Evolutionary conservation across 1,139 yeast species (phyloP), one percentile per base, ranked within the genome.

Genomic region (Groenewaldozyma sp.): DNA sequence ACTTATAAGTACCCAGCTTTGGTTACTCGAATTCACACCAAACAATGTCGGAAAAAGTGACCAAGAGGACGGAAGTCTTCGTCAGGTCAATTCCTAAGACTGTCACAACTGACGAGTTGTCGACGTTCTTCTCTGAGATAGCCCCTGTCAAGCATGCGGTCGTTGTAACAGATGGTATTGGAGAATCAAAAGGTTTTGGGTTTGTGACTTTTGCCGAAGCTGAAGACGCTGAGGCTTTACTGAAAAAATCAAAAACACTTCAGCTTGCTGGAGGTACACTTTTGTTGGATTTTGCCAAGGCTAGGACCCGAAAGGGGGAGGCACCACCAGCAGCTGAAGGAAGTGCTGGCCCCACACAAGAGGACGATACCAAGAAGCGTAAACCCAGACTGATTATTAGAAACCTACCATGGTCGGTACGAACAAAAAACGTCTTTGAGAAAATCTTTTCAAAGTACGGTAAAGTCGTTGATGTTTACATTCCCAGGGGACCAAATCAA

Each of bases 81-180:
- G 93, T 91, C 24, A 73, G 96, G 46, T 72, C 87, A 3, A 68
- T 91, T 38, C 97, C 97, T 1, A 67, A 70, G 45, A 81, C 76
- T 39, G 94, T 88, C 4, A 81, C 93, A 1, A 75, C 80, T 20
- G 95, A 86, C 44, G 79, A 86, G 52, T 69, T 87, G 37, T 73
- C 91, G 1, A 83, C 81, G 51, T 86, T 71, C 63, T 91, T 91
- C 56, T 82, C 97, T 1, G 86, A 86, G 48, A 81, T 87, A 61
- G 93, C 86, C 1, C 98, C 98, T 3, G 94, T 91, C 11, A 87
- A 82, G 62, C 98, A 91, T 62, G 95, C 97, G 3, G 93, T 87
- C 37, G 74, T 91, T 37, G 98, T 93, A 19, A 82, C 71, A 35
- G 95, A 91, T 58, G 67, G 71, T 11, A 74, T 82, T 36, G 60